Conservation (phyloP, 495 filamentous ascomycete genomes). For the Astrocystis sublimbata region DNA sequence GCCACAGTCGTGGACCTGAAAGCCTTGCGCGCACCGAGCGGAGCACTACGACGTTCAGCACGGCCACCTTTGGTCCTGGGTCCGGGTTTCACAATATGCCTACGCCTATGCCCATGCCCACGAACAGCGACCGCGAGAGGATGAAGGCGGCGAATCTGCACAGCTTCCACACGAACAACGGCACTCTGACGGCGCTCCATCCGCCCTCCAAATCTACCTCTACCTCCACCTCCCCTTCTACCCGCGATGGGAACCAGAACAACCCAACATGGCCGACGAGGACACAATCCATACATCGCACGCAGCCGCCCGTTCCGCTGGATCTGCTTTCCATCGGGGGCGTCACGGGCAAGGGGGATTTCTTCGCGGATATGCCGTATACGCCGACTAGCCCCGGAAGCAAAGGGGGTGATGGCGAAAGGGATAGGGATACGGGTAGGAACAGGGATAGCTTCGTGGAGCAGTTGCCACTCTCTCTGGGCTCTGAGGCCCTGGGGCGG, state of each 20-base stretch:
- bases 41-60: not conserved
- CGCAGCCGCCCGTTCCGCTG: slow-evolving; percentile 24
- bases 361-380: slow-evolving; percentile 13
- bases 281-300: slow-evolving; percentile 17
- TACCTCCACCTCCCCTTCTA: too few species aligned
- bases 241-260: not conserved
- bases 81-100: too few species aligned
- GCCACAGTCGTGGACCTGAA: slow-evolving; percentile 2
- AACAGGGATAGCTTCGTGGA: too few species aligned
- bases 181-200: not conserved
- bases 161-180: not conserved
- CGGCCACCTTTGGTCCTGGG: not conserved
- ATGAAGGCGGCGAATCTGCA: not conserved
- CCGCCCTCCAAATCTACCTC: too few species aligned
- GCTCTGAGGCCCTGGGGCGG: slow-evolving; percentile 32
- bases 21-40: not conserved
- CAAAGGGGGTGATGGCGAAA: slow-evolving; percentile 6
- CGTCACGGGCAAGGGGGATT: slow-evolving; percentile 7
- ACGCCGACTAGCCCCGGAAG: slow-evolving; percentile 21
- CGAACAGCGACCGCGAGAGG: too few species aligned
- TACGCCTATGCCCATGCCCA: too few species aligned
- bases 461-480: slow-evolving; percentile 21
- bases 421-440: slow-evolving; percentile 16
- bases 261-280: slow-evolving; percentile 8
- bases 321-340: slow-evolving; percentile 19